Conservation (phyloP, 1,139 yeast species). For the Fermentozyma sake region DNA sequence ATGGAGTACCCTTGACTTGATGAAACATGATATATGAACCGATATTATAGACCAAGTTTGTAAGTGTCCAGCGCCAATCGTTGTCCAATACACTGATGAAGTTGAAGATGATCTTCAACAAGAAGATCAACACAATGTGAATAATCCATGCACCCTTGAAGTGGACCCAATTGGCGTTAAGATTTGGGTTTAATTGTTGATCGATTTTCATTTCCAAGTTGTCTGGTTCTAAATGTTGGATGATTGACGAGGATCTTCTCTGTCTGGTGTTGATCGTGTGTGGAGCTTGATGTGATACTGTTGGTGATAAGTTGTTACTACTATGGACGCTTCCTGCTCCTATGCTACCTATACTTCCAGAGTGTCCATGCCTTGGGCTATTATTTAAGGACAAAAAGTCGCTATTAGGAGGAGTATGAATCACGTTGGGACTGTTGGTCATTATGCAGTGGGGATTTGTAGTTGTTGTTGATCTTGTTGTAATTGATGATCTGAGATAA, state of each 20-base stretch:
- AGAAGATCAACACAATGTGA: constrained; percentile 75
- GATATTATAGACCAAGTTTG: constrained; percentile 82
- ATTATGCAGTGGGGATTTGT: too few species aligned
- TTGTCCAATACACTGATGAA: constrained; percentile 64
- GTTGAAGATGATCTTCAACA: constrained; percentile 73
- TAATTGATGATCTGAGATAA: too few species aligned
- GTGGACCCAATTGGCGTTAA: constrained; percentile 95
- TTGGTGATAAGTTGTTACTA: constrained; percentile 17
- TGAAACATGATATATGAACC: constrained; percentile 97
- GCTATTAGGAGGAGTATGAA: too few species aligned
- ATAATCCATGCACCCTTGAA: constrained; percentile 95
- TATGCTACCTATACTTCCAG: constrained; percentile 17
- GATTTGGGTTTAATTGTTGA: constrained; percentile 81
- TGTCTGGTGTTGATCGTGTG: constrained; percentile 31
- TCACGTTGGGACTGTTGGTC: too few species aligned
- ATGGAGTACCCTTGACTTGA: constrained; percentile 93
- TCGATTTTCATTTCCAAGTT: constrained; percentile 89
- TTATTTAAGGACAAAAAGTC: constrained; percentile 1
- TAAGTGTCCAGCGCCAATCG: constrained; percentile 91
- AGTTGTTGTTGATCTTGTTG: too few species aligned
- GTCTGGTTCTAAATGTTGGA: constrained; percentile 90
- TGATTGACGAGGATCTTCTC: constrained; percentile 48
- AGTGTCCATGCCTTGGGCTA: constrained; percentile 9
- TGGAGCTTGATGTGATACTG: constrained; percentile 24
- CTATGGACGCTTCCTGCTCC: constrained; percentile 9